Percentiles rank a stretch among this genome's conserved stretches.
Evolutionary conservation across 495 filamentous ascomycete genomes (phyloP).

Genomic region (Neohortaea acidophila): DNA sequence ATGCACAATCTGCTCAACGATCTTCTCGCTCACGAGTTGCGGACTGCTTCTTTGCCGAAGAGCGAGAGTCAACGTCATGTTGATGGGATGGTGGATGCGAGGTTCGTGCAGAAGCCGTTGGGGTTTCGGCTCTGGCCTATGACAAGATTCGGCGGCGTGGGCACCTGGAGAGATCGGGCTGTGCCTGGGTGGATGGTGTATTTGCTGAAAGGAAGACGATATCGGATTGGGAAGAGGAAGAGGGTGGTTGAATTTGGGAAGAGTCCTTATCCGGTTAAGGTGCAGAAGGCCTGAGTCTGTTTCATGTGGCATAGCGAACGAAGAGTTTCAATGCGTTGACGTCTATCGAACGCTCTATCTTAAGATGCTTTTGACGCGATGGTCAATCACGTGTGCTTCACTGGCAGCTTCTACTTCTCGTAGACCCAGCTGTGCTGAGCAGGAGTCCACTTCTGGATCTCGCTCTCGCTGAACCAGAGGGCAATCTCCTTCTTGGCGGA

Average conservation of each 20-base stretch:
- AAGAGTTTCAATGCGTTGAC: no score
- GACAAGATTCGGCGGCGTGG: conserved; percentile 17
- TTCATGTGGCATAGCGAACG: no score
- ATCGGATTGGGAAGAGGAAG: conserved; percentile 12
- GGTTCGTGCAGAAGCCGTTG: conserved; percentile 6
- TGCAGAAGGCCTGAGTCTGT: no score
- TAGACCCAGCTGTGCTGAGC: conserved; percentile 83
- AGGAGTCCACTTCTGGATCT: conserved; percentile 65
- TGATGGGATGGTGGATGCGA: conserved; percentile 2
- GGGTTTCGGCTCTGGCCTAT: conserved; percentile 17
- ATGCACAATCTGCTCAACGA: conserved; percentile 23
- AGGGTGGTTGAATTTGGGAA: conserved; percentile 11
- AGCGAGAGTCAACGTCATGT: neutral
- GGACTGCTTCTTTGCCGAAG: no score
- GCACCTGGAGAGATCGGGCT: conserved; percentile 5
- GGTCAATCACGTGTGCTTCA: no score
- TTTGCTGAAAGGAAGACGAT: conserved; percentile 18
- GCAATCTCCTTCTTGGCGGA: conserved; percentile 98
- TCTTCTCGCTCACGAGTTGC: conserved; percentile 18
- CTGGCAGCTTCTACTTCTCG: conserved; percentile 50
- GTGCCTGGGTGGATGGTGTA: conserved; percentile 16
- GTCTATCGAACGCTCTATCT: no score
- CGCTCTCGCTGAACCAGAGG: conserved; percentile 84
- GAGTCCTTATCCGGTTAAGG: conserved; percentile 15
- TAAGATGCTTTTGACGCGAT: no score